These are phyloP conservation scores for Candida buenavistaensis DNA, from an alignment of 1,139 yeast species.

Conservation along the genomic window DNA sequence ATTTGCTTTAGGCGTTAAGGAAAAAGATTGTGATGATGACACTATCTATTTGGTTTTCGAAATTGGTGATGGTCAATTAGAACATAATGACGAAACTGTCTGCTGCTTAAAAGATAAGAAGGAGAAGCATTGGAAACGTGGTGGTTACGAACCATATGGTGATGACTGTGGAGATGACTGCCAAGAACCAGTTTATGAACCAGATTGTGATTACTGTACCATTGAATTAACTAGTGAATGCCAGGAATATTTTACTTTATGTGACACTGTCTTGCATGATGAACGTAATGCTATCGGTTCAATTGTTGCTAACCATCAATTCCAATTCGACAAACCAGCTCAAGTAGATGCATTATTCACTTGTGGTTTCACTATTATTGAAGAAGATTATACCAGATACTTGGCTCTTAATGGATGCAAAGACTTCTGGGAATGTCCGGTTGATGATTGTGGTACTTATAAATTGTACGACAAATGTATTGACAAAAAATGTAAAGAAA, in stretches of 20 bases:
- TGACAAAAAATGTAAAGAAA: constrained; percentile 18
- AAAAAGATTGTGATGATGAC: constrained; percentile 6
- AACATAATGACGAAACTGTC: constrained; percentile 2
- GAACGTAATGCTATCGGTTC: constrained; percentile 38
- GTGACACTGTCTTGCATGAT: constrained; percentile 43
- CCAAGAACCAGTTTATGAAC: too few species aligned
- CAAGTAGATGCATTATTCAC: constrained; percentile 11
- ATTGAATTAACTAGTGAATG: not conserved
- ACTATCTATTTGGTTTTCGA: constrained; percentile 7
- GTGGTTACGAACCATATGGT: too few species aligned
- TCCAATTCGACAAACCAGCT: constrained; percentile 44
- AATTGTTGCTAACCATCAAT: constrained; percentile 47
- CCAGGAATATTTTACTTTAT: constrained; percentile 39
- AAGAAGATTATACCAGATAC: constrained; percentile 22
- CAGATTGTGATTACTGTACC: constrained; percentile 1
- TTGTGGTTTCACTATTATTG: constrained; percentile 17
- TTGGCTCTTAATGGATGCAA: constrained; percentile 11
- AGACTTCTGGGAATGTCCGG: constrained; percentile 36
- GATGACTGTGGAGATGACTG: too few species aligned
- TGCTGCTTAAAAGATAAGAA: constrained; percentile 1
- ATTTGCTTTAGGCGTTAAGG: constrained; percentile 12
- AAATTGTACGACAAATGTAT: constrained; percentile 13
- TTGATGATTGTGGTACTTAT: constrained; percentile 30
- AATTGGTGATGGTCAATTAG: constrained; percentile 11
- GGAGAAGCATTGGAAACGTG: too few species aligned